These are phyloP conservation scores for Geotrichum phurueaensis DNA, from an alignment of 1,139 yeast species.

Conservation along the genomic window DNA sequence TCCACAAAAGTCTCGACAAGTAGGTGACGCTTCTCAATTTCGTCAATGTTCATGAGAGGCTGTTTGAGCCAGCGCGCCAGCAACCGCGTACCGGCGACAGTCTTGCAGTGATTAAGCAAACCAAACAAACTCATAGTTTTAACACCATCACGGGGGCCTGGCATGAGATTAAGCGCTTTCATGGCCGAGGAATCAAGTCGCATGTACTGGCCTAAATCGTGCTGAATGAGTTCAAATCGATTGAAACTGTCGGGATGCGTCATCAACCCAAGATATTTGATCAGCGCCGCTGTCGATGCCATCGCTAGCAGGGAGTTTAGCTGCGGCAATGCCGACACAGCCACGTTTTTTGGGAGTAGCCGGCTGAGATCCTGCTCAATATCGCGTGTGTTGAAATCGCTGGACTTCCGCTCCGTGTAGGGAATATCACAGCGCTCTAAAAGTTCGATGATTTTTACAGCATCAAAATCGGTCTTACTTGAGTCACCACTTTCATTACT, in stretches of 20 bases:
- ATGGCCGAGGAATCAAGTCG: constrained; percentile 86
- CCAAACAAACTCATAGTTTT: constrained; percentile 69
- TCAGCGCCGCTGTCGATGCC: constrained; percentile 56
- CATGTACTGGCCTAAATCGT: constrained; percentile 73
- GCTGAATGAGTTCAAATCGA: constrained; percentile 50
- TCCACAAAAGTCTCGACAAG: constrained; percentile 69
- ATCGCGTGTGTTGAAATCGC: constrained; percentile 54
- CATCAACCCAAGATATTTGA: constrained; percentile 59
- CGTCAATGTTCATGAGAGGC: constrained; percentile 62
- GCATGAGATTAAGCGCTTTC: constrained; percentile 80
- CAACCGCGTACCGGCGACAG: constrained; percentile 77
- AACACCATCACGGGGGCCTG: constrained; percentile 46
- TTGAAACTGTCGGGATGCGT: constrained; percentile 49
- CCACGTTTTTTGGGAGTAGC: constrained; percentile 47
- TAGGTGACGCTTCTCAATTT: constrained; percentile 61
- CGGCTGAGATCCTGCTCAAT: constrained; percentile 70
- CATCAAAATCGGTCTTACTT: constrained; percentile 30
- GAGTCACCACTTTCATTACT: constrained; percentile 29
- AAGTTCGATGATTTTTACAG: constrained; percentile 42
- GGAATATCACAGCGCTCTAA: constrained; percentile 73
- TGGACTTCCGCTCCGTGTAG: constrained; percentile 52
- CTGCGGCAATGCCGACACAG: constrained; percentile 55
- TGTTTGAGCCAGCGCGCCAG: constrained; percentile 94
- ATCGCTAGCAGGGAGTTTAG: constrained; percentile 42
- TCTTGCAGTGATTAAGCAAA: constrained; percentile 77